Evolutionary conservation across 306 rosid genomes (phyloP).

Genomic region (Quercus suber): DNA sequence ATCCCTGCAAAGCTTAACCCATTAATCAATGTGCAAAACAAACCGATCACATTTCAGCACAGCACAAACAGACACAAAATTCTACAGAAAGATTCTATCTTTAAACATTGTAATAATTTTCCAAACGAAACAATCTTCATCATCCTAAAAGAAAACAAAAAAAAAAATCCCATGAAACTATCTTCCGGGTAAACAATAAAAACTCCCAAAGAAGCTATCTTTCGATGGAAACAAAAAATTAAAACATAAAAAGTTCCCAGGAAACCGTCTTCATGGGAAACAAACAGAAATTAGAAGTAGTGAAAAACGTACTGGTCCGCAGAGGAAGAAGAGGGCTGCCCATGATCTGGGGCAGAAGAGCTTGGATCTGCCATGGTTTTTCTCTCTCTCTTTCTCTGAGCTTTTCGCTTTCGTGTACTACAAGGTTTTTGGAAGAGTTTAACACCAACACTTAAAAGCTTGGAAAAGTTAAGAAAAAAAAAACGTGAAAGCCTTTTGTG

Average conservation of each 20-base stretch:
- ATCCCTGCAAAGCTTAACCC: background rate
- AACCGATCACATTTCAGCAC: background rate
- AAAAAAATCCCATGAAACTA: background rate
- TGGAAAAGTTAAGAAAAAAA: background rate
- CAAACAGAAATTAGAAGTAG: background rate
- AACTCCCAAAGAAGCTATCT: background rate
- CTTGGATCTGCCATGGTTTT: slow-evolving; percentile 23
- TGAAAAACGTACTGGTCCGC: slow-evolving; percentile 22
- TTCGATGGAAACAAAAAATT: background rate
- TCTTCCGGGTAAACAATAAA: background rate
- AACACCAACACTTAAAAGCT: background rate
- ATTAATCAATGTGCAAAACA: background rate
- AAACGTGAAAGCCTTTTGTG: too few species aligned
- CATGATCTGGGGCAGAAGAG: slow-evolving; percentile 4
- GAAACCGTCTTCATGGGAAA: background rate
- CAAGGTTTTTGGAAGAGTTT: background rate
- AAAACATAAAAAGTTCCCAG: too few species aligned
- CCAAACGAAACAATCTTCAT: background rate
- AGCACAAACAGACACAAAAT: background rate
- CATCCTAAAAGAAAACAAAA: background rate
- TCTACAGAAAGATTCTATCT: too few species aligned
- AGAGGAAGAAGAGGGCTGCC: slow-evolving; percentile 14
- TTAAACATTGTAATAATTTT: too few species aligned
- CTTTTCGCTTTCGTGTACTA: background rate
- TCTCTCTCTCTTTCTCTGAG: background rate